phyloP scores from a whole-genome alignment of 1,284 basidiomycete species.

The Moesziomyces parantarcticus region DNA sequence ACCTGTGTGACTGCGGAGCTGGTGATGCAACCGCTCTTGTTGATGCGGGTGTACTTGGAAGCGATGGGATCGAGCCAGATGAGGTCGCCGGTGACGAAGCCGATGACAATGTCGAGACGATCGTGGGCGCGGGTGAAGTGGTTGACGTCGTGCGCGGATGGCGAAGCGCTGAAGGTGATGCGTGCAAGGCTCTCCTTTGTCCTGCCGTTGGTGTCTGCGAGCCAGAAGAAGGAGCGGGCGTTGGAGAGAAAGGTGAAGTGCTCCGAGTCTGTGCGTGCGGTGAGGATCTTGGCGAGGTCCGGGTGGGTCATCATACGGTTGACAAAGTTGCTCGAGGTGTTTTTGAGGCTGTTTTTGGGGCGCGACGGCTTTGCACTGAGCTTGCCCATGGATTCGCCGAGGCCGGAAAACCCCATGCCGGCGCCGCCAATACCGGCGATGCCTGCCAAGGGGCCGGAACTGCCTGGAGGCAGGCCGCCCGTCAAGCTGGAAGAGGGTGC shows the following conservation, averaged over 20 bases:
- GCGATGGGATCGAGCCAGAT: constrained; percentile 81
- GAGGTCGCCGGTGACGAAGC: constrained; percentile 90
- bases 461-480: constrained; percentile 43
- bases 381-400: constrained; percentile 45
- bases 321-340: constrained; percentile 88
- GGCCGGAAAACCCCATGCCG: constrained; percentile 46
- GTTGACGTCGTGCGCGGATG: constrained; percentile 88
- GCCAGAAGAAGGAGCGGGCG: constrained; percentile 58
- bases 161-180: constrained; percentile 79
- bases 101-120: constrained; percentile 87
- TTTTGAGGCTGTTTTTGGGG: constrained; percentile 87
- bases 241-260: constrained; percentile 57
- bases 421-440: constrained; percentile 45
- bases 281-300: constrained; percentile 77
- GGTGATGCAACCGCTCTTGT: constrained; percentile 87
- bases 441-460: constrained; percentile 36
- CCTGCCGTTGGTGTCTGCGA: constrained; percentile 45
- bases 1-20: constrained; percentile 83
- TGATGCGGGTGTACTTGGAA: constrained; percentile 86
- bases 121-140: constrained; percentile 79
- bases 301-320: constrained; percentile 83
- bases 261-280: constrained; percentile 74
- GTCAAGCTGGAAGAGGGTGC: constrained; percentile 46
- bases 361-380: constrained; percentile 69
- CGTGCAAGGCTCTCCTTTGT: constrained; percentile 75